Percentiles rank a stretch among this genome's conserved stretches.
phyloP scores from a whole-genome alignment of 805 yeast genomes.

The Barnettozyma botsteinii region DNA sequence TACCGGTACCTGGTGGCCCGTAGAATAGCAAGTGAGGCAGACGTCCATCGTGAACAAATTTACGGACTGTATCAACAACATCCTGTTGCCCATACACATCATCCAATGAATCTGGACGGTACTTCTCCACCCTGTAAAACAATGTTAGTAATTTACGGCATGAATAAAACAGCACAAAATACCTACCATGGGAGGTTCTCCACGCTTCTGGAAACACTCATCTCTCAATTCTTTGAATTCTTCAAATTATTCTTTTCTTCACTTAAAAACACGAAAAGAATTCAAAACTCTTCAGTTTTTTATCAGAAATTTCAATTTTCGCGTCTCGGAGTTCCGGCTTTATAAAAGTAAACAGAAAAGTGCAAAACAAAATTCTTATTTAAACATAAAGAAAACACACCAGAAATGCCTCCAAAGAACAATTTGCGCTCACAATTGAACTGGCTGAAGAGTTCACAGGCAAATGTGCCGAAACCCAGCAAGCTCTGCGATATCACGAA shows the following conservation, averaged over 20 bases:
- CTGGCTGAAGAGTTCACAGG: conserved; percentile 23
- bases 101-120: conserved; percentile 77
- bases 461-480: conserved; percentile 20
- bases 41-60: conserved; percentile 75
- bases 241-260: background rate
- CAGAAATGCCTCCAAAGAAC: conserved; percentile 19
- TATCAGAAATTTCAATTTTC: too few relatives aligned
- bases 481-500: conserved; percentile 13
- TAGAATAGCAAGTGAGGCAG: conserved; percentile 91
- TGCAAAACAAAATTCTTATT: background rate
- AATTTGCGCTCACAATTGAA: conserved; percentile 24
- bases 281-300: too few relatives aligned
- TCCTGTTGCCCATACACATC: conserved; percentile 91
- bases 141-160: conserved; percentile 3
- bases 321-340: conserved; percentile 2
- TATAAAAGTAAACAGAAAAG: background rate
- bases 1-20: conserved; percentile 95
- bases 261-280: background rate
- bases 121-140: conserved; percentile 79
- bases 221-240: too few relatives aligned
- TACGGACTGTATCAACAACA: conserved; percentile 77
- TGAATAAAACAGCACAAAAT: background rate
- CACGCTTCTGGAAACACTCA: conserved; percentile 21
- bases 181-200: conserved; percentile 28
- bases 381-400: background rate